Base-by-base conservation (phyloP, 2,329 filamentous ascomycete genomes). In the Beauveria pseudobassiana region DNA sequence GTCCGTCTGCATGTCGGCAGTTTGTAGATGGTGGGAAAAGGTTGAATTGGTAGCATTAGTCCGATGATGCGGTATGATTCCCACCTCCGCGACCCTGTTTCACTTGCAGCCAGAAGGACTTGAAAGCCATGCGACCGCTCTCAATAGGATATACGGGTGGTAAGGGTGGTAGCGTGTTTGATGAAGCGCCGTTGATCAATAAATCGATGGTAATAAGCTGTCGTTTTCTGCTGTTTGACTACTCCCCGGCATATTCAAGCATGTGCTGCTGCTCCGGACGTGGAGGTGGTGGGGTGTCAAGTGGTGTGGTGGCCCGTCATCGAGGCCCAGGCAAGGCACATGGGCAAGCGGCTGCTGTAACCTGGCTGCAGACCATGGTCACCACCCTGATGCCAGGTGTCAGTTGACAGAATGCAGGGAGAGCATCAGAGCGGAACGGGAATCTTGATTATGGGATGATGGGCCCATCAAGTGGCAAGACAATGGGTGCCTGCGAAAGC, bases 341-440 rank as follows among this genome's bases (percentile, higher is more conserved):
- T 48, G 43, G 34, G 40, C 12, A 59, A 40, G 57, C 48, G 57
- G 24, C 40, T 59, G 49, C 38, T 59, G 57, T 50, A 50, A 58
- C 55, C 20, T 20, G 55, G 42, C 34, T 24, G 24, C 50, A 5
- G 20, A 34, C 30, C 46, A 59, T 16, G 34, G 34, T 38, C 56
- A 16, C 56, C 46, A 59, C 34, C 30, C 10, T 42, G 46, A 14
- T 43, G 22, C 28, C 20, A 43, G 46, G 26, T 5, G 22, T 20
- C 20, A 43, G 46, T n/a, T 5, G 24, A 16, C 43, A 26, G 53
- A 16, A 8, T 28, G 10, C n/a, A 34, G 30, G 50, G 30, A 38
- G 30, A 38, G 50, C 20, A 34, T 57, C 14, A 45, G 8, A 34
- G 26, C 16, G 26, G n/a, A 42, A 43, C 22, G 43, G 54, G 24